Evolutionary conservation across 441 rosid species (phyloP), one percentile per base, ranked within the genome.

Genomic region (Biscutella auriculata): DNA sequence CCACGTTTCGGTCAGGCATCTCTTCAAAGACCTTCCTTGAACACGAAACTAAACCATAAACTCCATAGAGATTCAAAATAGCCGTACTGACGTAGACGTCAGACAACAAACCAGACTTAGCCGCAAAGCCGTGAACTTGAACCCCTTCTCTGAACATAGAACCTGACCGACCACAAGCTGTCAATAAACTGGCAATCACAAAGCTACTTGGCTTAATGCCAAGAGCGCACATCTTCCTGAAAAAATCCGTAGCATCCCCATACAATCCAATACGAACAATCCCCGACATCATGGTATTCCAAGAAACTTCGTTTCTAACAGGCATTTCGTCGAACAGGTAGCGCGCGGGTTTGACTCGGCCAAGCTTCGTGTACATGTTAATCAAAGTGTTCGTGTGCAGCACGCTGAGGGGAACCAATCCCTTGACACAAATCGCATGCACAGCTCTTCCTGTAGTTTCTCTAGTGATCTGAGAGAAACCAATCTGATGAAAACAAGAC

Each of bases 11-110:
- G 41, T 73, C 60, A 0, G 85, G 84, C 95, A 91, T 88, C 79
- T 85, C 96, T 65, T 81, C 78, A 55, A 91, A 91, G 41, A 88
- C 68, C 69, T 55, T 84, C 70, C 65, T 73, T 10, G 95, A 86
- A 39, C 71, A 39, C 25, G 66, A 32, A 69, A 72, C 77, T 41
- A 73, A 60, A 5, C 82, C 83, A 64, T 75, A 73, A 26, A 67
- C 71, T 30, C 88, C 95, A 67, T 85, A 91, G 26, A 88, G 74
- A 70, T 85, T 91, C 84, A 91, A 62, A 60, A 91, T 57, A 12
- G 91, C 85, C 46, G 95, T 84, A 48, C 93, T 83, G 43, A 85
- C 93, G 63, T 70, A 91, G 23, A 91, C 88, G 50, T 91, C 95
- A 65, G 53, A 53, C 19, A 76, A 16, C 51, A 79, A 69, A 47